These are phyloP conservation scores for Microdochium paspali DNA, from an alignment of 2,329 filamentous ascomycete species.

Conservation along the genomic window DNA sequence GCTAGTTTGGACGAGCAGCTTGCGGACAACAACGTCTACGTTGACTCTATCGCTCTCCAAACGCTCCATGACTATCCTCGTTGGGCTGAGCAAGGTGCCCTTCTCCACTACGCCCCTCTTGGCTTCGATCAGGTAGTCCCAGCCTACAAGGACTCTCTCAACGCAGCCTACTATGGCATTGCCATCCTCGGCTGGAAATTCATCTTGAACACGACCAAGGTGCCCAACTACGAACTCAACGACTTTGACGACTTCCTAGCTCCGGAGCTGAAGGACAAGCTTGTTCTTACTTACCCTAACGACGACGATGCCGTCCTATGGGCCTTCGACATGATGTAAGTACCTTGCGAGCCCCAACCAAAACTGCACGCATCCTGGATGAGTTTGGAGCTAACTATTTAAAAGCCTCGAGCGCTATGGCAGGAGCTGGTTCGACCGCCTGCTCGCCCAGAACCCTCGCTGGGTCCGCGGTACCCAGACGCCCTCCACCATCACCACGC, in stretches of 20 bases:
- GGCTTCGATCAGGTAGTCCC: constrained; percentile 32
- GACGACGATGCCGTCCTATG: constrained; percentile 47
- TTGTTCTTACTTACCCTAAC: constrained; percentile 46
- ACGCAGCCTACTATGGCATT: constrained; percentile 31
- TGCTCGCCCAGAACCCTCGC: constrained; percentile 36
- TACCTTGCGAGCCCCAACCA: neutral
- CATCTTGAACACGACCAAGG: constrained; percentile 25
- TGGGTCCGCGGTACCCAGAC: constrained; percentile 44
- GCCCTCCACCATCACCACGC: constrained; percentile 22
- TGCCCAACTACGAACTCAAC: constrained; percentile 19
- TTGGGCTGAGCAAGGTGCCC: constrained; percentile 35
- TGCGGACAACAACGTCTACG: constrained; percentile 22
- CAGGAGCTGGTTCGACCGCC: constrained; percentile 32
- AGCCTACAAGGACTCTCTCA: constrained; percentile 26
- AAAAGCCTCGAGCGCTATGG: constrained; percentile 29
- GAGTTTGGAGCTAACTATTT: neutral
- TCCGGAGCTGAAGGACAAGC: constrained; percentile 41
- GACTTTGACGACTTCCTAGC: constrained; percentile 33
- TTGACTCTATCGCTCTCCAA: constrained; percentile 39
- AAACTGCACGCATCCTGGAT: neutral
- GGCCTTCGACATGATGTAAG: constrained; percentile 38
- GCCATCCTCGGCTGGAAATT: constrained; percentile 27
- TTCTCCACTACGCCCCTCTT: constrained; percentile 38
- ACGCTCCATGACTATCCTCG: constrained; percentile 41
- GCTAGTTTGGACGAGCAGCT: constrained; percentile 34